Conservation (phyloP, 352 stramenopile species). For the Phytopythium boreale region DNA sequence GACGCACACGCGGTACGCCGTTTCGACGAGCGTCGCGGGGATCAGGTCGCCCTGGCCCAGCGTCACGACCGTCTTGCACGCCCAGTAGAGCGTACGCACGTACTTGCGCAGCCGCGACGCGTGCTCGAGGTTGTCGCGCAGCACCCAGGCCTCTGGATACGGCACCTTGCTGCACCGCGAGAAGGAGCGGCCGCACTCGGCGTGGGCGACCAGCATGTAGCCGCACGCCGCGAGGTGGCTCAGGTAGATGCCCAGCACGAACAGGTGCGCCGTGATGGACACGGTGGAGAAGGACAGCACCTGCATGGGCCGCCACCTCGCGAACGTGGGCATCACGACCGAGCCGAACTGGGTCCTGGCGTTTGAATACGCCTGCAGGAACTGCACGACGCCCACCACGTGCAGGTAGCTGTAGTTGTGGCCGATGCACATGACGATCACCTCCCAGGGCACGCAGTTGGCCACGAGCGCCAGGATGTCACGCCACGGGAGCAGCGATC, state of each 20-base stretch:
- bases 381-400: conserved; percentile 27
- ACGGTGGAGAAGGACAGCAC: conserved; percentile 47
- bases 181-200: conserved; percentile 36
- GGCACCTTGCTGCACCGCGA: conserved; percentile 24
- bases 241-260: conserved; percentile 49
- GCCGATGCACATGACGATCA: conserved; percentile 12
- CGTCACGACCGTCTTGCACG: conserved; percentile 66
- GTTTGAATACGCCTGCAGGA: conserved; percentile 16
- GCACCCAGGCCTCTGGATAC: conserved; percentile 31
- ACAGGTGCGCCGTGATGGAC: conserved; percentile 35
- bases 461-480: conserved; percentile 4
- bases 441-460: conserved; percentile 44
- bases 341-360: conserved; percentile 17
- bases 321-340: conserved; percentile 19
- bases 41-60: conserved; percentile 68
- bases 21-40: conserved; percentile 51
- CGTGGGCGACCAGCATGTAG: conserved; percentile 64
- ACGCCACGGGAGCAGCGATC: not conserved
- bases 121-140: conserved; percentile 53
- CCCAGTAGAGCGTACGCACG: conserved; percentile 63
- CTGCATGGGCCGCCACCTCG: conserved; percentile 19
- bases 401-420: conserved; percentile 47
- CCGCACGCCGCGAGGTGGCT: conserved; percentile 49
- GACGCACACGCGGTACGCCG: conserved; percentile 52
- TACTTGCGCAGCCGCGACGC: conserved; percentile 47